Evolutionary conservation across 768 basidiomycete species (phyloP), one percentile per base, ranked within the genome.

Genomic region (Phanerochaete carnosa): DNA sequence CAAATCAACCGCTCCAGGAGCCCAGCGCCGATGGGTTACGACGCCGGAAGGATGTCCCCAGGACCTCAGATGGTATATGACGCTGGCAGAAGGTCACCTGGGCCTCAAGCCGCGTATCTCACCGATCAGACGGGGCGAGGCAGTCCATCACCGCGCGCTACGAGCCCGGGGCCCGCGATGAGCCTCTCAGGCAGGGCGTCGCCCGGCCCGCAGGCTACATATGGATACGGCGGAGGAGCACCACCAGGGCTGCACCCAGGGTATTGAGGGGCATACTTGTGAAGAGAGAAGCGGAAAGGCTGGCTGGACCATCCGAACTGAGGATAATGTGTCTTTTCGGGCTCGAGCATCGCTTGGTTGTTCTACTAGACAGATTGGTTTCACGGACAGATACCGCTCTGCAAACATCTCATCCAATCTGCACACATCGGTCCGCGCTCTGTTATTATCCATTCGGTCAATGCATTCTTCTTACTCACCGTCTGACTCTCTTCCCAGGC

Each of bases 261-360:
- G 16, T 47, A 33, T 33, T 51, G 32, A 29, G 32, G 37, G 22
- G 37, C 11, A 53, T 22, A 43, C 26, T 23, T 26, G 30, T 50
- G 22, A 30, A 26, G 45, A 39, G 49, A 35, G 59, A 26, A 39
- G 39, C 47, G 46, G n/a, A 52, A 57, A 60, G 62, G 59, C 53
- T 63, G 57, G 62, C 62, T 63, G 62, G 62, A 28, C 62, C 62
- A 63, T 22, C 58, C 62, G 57, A 50, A 56, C 33, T 9, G 32
- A 32, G 15, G 55, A 57, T 26, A 57, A 25, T 55, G 60, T 56
- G 56, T 52, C 55, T 37, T 30, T 15, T 51, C 33, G 33, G 60
- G 49, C 47, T 52, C 32, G 25, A 33, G 55, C 46, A 32, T 55
- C 29, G 55, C 37, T 61, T 61, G 54, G 54, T 43, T 49, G 54